A percentile compares a stretch with the other conserved stretches of the same genome.
These are phyloP conservation scores for Tuber microsphaerosporum DNA, from an alignment of 495 filamentous ascomycete species.

Conservation along the genomic window DNA sequence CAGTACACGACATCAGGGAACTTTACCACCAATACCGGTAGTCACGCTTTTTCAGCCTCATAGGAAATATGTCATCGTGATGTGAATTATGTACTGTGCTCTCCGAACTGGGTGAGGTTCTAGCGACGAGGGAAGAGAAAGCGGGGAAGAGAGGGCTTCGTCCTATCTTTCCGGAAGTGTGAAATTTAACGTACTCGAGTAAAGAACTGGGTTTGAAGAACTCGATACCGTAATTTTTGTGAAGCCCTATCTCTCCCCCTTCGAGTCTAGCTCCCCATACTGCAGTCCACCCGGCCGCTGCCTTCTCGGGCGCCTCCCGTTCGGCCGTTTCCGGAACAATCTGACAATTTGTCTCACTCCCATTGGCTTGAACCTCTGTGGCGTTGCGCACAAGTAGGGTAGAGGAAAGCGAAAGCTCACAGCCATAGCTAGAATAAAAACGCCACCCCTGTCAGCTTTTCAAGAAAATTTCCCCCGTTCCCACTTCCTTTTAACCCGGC, in stretches of 20 bases:
- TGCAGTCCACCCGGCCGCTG: not conserved
- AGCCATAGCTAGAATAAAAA: not conserved
- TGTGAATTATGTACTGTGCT: not conserved
- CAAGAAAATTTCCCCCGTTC: not conserved
- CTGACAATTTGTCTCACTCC: not conserved
- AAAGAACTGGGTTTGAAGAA: not conserved
- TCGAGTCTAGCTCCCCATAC: not conserved
- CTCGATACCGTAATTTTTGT: not conserved
- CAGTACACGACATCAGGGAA: not conserved
- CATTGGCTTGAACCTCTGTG: not conserved
- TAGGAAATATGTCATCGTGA: not conserved
- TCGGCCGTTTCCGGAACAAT: not conserved
- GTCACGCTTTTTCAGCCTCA: not conserved
- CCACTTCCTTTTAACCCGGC: not conserved
- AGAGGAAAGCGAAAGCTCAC: not conserved
- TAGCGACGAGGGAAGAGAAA: not conserved
- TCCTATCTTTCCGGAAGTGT: not conserved
- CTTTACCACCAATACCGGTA: not conserved
- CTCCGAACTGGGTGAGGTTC: not conserved
- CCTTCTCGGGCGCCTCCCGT: not conserved
- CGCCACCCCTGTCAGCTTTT: conserved; percentile 1
- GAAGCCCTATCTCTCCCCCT: not conserved
- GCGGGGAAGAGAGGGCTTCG: not conserved
- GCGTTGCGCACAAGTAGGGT: not conserved
- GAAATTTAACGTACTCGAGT: not conserved